Percentiles rank a stretch among this genome's conserved stretches.
Evolutionary conservation across 805 yeast species (phyloP).

Genomic region (Candida caryicola): DNA sequence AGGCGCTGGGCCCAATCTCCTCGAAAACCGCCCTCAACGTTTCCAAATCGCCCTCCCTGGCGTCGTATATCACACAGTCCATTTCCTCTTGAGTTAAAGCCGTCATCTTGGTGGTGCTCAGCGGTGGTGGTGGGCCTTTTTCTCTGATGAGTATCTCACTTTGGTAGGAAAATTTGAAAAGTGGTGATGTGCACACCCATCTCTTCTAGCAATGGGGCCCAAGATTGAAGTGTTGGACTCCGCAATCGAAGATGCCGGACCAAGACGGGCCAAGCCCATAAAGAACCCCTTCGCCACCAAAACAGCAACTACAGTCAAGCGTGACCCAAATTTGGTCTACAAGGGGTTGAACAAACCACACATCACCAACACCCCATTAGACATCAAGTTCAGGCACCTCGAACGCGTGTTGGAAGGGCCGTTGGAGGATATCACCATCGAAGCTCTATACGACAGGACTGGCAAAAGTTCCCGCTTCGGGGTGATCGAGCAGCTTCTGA

Average conservation of each 20-base stretch:
- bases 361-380: conserved; percentile 32
- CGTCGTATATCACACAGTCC: conserved; percentile 77
- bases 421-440: conserved; percentile 22
- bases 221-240: conserved; percentile 19
- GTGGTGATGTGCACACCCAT: too few species aligned
- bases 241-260: not conserved
- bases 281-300: conserved; percentile 31
- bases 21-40: conserved; percentile 66
- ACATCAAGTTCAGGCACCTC: conserved; percentile 29
- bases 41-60: conserved; percentile 85
- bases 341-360: conserved; percentile 35
- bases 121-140: not conserved
- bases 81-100: conserved; percentile 66
- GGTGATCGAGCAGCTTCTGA: conserved; percentile 36
- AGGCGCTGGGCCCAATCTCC: conserved; percentile 46
- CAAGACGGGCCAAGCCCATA: conserved; percentile 5
- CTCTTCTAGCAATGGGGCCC: conserved; percentile 22
- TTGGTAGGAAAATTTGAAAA: too few species aligned
- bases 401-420: conserved; percentile 23
- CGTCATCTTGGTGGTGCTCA: not conserved
- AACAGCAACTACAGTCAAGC: conserved; percentile 24
- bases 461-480: not conserved
- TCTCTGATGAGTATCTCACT: too few species aligned
- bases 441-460: conserved; percentile 10
- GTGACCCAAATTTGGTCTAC: conserved; percentile 33